A percentile compares a stretch with the other conserved stretches of the same genome.
These are phyloP conservation scores for Alloteropsis semialata DNA, from an alignment of 176 grass and related monocot genomes.

Conservation along the genomic window DNA sequence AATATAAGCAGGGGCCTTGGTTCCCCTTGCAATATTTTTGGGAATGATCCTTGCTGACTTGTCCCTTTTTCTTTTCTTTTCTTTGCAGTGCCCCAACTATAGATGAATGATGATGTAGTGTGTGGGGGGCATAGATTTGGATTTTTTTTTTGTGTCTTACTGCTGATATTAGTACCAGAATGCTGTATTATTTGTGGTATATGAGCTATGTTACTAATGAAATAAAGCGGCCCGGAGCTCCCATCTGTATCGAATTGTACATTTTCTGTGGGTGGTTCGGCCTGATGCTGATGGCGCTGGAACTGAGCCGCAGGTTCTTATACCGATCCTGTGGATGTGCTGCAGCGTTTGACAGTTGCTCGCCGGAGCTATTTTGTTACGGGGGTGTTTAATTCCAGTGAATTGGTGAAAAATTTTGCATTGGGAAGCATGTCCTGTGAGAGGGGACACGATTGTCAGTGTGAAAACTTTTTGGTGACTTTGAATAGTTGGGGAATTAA, in stretches of 20 bases:
- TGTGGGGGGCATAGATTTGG: background rate
- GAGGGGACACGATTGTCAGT: too few species aligned
- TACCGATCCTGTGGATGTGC: background rate
- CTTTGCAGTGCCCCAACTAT: background rate
- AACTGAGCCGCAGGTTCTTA: background rate
- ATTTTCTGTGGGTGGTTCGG: background rate
- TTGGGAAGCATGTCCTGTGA: too few species aligned
- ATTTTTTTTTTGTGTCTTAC: background rate
- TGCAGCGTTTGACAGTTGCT: background rate
- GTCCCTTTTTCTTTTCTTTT: background rate
- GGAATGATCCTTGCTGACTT: conserved; percentile 28
- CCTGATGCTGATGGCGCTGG: background rate
- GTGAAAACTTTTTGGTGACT: too few species aligned
- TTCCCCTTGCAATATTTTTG: background rate
- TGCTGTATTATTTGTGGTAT: background rate
- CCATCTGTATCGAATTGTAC: too few species aligned
- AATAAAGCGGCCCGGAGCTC: background rate
- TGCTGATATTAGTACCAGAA: background rate
- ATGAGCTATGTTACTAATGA: background rate
- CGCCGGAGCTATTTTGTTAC: too few species aligned
- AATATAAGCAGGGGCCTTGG: background rate
- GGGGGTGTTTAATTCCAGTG: too few species aligned
- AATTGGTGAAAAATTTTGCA: too few species aligned
- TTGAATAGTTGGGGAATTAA: too few species aligned
- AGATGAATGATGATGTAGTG: background rate